phyloP scores from a whole-genome alignment of 805 yeast genomes.

The Hyphopichia homilentoma region DNA sequence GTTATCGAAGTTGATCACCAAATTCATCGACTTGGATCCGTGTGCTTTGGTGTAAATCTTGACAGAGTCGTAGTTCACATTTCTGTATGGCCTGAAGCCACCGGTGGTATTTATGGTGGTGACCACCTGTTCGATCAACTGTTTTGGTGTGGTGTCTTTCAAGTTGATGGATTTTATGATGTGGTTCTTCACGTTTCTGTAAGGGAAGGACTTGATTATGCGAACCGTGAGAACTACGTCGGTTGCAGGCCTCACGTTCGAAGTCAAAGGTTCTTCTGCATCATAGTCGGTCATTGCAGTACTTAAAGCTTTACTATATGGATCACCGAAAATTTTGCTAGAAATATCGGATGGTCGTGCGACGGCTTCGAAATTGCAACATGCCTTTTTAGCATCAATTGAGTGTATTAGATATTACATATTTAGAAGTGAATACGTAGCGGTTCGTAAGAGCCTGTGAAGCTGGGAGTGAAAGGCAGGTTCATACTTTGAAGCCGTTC shows the following conservation, averaged over 20 bases:
- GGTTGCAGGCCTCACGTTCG: conserved; percentile 67
- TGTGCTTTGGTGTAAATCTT: conserved; percentile 94
- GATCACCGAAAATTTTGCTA: too few species aligned
- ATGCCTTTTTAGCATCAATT: too few species aligned
- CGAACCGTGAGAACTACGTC: conserved; percentile 81
- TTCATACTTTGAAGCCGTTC: conserved; percentile 19
- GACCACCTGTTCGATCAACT: conserved; percentile 52
- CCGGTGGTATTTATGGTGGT: conserved; percentile 53
- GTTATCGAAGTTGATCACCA: conserved; percentile 86
- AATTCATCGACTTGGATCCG: conserved; percentile 87
- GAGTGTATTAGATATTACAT: too few species aligned
- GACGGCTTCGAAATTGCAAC: too few species aligned
- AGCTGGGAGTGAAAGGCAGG: not conserved
- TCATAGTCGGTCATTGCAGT: conserved; percentile 4
- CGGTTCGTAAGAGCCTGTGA: too few species aligned
- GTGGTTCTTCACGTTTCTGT: conserved; percentile 78
- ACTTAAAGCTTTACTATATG: too few species aligned
- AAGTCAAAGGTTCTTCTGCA: conserved; percentile 70
- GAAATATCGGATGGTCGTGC: too few species aligned
- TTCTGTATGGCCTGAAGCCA: conserved; percentile 77
- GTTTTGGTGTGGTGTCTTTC: conserved; percentile 59
- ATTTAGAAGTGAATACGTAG: too few species aligned
- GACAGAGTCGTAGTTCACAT: conserved; percentile 65
- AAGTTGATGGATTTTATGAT: conserved; percentile 70
- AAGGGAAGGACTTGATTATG: conserved; percentile 86